Evolutionary conservation across 2,329 filamentous ascomycete species (phyloP).

Genomic region (Lachnum nothofagi): DNA sequence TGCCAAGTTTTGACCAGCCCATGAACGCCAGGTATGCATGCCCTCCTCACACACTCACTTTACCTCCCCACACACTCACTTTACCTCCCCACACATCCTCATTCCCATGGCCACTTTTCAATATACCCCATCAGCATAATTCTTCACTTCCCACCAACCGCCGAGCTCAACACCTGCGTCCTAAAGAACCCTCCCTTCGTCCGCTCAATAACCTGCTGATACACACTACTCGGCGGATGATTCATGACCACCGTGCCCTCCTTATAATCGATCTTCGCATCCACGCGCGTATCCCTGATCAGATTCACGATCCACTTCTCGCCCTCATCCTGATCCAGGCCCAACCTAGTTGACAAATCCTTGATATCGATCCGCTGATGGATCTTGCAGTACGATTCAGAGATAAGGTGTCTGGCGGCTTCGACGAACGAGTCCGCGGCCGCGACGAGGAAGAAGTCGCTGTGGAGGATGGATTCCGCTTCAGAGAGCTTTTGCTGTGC

Average conservation of each 20-base stretch:
- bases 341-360: slow-evolving; percentile 87
- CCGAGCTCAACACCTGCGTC: slow-evolving; percentile 77
- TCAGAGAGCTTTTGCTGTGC: slow-evolving; percentile 81
- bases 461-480: slow-evolving; percentile 84
- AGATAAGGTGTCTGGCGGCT: slow-evolving; percentile 90
- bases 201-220: slow-evolving; percentile 98
- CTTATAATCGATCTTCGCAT: slow-evolving; percentile 99
- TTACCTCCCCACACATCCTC: not conserved
- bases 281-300: slow-evolving; percentile 92
- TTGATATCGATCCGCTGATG: slow-evolving; percentile 97
- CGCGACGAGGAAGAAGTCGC: slow-evolving; percentile 90
- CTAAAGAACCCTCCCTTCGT: slow-evolving; percentile 99
- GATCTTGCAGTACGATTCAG: slow-evolving; percentile 99
- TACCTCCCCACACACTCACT: not conserved
- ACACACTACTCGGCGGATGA: slow-evolving; percentile 95
- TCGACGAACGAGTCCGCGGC: slow-evolving; percentile 87
- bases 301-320: slow-evolving; percentile 99
- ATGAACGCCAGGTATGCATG: not conserved
- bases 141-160: slow-evolving; percentile 33
- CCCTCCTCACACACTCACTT: not conserved
- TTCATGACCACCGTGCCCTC: slow-evolving; percentile 99
- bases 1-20: no score
- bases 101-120: not conserved
- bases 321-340: slow-evolving; percentile 86
- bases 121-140: not conserved